Evolutionary conservation across 1,139 yeast species (phyloP), one percentile per base, ranked within the genome.

Genomic region (Hansenula lynferdii): DNA sequence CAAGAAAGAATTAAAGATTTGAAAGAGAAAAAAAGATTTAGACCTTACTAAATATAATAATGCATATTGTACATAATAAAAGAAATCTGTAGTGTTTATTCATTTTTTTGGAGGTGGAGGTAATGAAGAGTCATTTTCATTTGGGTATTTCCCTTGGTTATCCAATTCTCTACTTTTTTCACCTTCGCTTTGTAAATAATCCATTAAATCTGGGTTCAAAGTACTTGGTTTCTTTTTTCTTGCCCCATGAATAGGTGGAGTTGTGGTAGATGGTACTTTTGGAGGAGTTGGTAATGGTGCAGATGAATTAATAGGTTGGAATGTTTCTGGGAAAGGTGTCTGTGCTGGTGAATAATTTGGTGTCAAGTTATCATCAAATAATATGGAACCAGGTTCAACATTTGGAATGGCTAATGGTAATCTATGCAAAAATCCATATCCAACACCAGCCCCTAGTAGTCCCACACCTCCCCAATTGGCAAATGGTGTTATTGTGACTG

Each of bases 361-460:
- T 2, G 28, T 24, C 14, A 32, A 14, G 12, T 18, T 28, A 3
- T 43, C 46, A 21, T 51, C 54, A 39, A 51, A 53, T 20, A 53
- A 35, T 5, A 52, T 49, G 9, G 55, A 45, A 2, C 58, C 58
- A 6, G 58, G 58, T 19, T 41, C 54, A n/a, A 42, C 32, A 10
- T 45, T 40, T 1, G 37, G 35, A 9, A 29, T 28, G 5, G 43
- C 47, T 3, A 59, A 37, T n/a, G 96, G 96, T 15, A 92, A 65
- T 47, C 95, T 69, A 57, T 92, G 97, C 38, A 92, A 66, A 40
- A 85, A 69, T 0, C 97, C 97, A 55, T 89, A 90, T 0, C 97
- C 97, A 10, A 92, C 95, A 49, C 90, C 96, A 62, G 97, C 90
- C 1, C 98, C 98, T 31, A 92, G 66, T 27, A 89, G 68, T 0